Conservation (phyloP, 2,329 filamentous ascomycete genomes). For the Coleophoma cylindrospora region DNA sequence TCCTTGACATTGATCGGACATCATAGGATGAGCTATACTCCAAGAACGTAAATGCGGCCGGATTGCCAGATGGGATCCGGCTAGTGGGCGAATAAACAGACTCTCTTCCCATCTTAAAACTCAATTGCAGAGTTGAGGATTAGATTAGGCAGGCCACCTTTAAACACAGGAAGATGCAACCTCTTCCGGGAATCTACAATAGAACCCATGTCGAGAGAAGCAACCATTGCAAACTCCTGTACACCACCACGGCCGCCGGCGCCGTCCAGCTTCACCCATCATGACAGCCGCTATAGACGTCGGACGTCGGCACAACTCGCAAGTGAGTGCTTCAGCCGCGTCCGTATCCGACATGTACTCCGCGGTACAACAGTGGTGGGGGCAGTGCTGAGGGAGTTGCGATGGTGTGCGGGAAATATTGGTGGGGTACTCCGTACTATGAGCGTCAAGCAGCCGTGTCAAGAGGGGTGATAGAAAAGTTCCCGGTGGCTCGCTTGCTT, state of each 20-base stretch:
- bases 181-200: slow-evolving; percentile 8
- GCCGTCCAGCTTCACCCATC: no score
- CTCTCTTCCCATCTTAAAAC: slow-evolving; percentile 30
- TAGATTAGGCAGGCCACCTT: slow-evolving; percentile 17
- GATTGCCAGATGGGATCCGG: slow-evolving; percentile 54
- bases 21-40: slow-evolving; percentile 66
- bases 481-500: no score
- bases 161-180: slow-evolving; percentile 10
- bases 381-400: no score
- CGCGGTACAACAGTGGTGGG: no score
- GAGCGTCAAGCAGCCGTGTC: no score
- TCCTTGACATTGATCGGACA: slow-evolving; percentile 64
- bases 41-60: slow-evolving; percentile 48
- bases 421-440: no score
- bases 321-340: not conserved
- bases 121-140: slow-evolving; percentile 21
- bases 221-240: no score
- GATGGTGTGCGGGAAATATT: no score
- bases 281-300: no score
- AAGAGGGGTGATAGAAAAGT: no score
- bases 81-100: slow-evolving; percentile 36
- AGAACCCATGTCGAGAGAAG: slow-evolving; percentile 2
- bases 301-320: not conserved
- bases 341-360: not conserved
- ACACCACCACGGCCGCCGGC: no score